Base-by-base conservation (phyloP, 768 basidiomycete genomes). In the Daedalea quercina region DNA sequence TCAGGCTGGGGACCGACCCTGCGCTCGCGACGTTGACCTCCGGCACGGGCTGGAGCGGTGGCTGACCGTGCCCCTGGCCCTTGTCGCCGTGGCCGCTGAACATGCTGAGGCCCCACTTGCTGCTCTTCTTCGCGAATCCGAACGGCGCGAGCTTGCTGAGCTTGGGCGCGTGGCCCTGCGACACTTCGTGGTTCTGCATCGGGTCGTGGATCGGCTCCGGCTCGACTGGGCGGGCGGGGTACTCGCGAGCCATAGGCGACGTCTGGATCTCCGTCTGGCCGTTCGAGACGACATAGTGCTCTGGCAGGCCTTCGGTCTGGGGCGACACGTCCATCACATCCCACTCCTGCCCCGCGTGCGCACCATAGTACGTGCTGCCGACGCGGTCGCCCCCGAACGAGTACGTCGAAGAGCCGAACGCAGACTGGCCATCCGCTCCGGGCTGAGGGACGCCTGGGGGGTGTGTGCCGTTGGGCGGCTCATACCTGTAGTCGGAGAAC, bases 61-160 rank as follows among this genome's bases (percentile, higher is more conserved):
- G 74, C 53, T 79, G 44, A 11, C 28, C 28, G 7, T 40, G 37
- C 4, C 4, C 37, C 22, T 54, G 48, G 13, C 54, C 52, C 61
- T 88, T 88, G 63, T 90, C 87, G 40, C 79, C 76, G 44, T 76
- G 70, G 26, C 87, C 84, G 67, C 91, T 90, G 76, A 89, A 83
- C 41, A 64, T 62, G 12, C 66, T 61, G 11, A 89, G 73, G 34
- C 77, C 75, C 81, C 84, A 86, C 67, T 77, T 82, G 59, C 76
- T 75, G 56, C 72, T 73, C 69, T 88, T 89, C 76, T 85, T 90
- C 57, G 77, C 78, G 61, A 88, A 81, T 33, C 78, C 73, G 56
- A 87, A 73, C 44, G 74, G 71, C 46, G 78, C 72, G 22, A 84
- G 68, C 66, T 82, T 85, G 60, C 78, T 73, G 51, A 81, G 69